Conservation (phyloP, 2,329 filamentous ascomycete genomes). For the Cladosporium halotolerans region DNA sequence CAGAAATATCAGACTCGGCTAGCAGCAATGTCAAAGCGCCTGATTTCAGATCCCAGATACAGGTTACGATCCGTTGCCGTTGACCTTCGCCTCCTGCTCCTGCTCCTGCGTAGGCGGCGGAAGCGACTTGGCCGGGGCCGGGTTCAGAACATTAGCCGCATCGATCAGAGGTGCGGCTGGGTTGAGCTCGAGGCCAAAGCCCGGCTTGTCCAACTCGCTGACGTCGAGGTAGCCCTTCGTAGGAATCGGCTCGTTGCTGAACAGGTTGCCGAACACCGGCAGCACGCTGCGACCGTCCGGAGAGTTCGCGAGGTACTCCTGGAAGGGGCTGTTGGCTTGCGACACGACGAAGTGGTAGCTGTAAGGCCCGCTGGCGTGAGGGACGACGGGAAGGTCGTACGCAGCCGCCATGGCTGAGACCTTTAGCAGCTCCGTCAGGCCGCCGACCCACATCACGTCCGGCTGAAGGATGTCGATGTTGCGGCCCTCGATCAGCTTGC, state of each 20-base stretch:
- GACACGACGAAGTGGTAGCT: slow-evolving; percentile 95
- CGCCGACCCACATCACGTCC: slow-evolving; percentile 96
- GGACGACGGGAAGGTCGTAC: slow-evolving; percentile 90
- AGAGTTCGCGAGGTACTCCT: slow-evolving; percentile 92
- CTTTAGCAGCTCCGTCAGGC: slow-evolving; percentile 84
- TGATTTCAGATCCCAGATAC: no score
- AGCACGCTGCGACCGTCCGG: slow-evolving; percentile 83
- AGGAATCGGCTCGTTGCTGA: slow-evolving; percentile 84
- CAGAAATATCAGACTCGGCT: no score
- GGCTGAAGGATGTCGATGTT: slow-evolving; percentile 93
- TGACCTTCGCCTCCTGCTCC: slow-evolving; percentile 11
- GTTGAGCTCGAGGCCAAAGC: slow-evolving; percentile 84
- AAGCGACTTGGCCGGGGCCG: slow-evolving; percentile 47
- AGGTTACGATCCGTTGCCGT: not conserved
- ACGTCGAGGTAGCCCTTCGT: slow-evolving; percentile 74
- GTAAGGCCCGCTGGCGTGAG: slow-evolving; percentile 90
- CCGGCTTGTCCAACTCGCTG: slow-evolving; percentile 76
- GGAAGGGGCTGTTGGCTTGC: slow-evolving; percentile 88
- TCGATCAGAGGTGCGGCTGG: slow-evolving; percentile 74
- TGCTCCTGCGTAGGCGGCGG: slow-evolving; percentile 21
- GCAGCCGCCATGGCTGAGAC: slow-evolving; percentile 83
- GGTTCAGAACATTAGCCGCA: slow-evolving; percentile 65
- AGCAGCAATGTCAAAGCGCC: no score
- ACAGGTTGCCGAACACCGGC: slow-evolving; percentile 87
- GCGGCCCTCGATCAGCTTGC: slow-evolving; percentile 84